Evolutionary conservation across 192 early-diverging fungal species (phyloP), one percentile per base, ranked within the genome.

Genomic region (Chytriomyces confervae): DNA sequence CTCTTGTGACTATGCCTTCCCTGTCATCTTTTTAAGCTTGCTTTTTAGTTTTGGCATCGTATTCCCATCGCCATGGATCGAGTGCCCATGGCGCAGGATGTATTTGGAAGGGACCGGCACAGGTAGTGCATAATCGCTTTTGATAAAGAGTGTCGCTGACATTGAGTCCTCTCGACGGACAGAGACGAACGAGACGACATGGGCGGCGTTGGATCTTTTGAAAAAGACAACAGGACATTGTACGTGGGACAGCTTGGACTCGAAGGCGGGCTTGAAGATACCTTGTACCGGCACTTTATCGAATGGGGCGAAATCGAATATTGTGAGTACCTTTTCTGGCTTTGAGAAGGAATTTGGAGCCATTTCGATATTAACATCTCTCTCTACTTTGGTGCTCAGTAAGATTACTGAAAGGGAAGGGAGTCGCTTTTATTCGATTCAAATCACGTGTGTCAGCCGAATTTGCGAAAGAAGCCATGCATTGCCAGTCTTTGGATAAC

Each of bases 401-500:
- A 45, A 88, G 91, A 66, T 76, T 95, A 6, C 79, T 96, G 16
- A 80, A 80, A 27, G 80, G 86, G 29, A 93, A 93, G 64, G 91
- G 89, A 8, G 93, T 95, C 16, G 95, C 93, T 0, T 96, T 95
- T 84, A 91, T 96, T 16, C 91, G 91, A 29, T 96, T 93, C 82
- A 85, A 86, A 70, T 81, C 77, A 49, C 83, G 92, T 45, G 68
- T 86, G 45, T 90, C 86, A 74, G 95, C 95, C 24, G 94, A 96
- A 84, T 95, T 96, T 86, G 95, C 94, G 9, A 92, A 91, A 69
- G 95, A 95, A 77, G 95, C 95, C 7, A 96, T 96, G 95, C 85
- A 86, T 62, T 87, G 89, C 50, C 95, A 96, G 62, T 87, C 90
- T 24, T 74, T 96, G 36, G 94, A 96, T 77, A 81, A 85, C 57